Percentiles rank a stretch among this genome's conserved stretches.
phyloP scores from a whole-genome alignment of 208 protist species.

The Trypanosoma lewisi region DNA sequence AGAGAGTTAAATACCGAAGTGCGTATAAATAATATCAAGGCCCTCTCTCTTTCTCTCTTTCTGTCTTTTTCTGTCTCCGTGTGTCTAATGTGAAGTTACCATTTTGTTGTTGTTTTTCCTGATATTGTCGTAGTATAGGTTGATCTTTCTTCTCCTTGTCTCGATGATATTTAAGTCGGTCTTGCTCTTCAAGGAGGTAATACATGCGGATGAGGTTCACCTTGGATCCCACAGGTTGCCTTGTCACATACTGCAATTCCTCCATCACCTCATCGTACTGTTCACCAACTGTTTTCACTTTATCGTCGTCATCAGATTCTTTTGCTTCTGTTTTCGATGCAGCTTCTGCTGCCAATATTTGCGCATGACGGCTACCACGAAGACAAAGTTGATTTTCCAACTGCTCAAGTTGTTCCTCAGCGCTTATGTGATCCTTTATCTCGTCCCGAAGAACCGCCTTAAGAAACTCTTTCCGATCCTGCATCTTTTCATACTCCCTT shows the following conservation, averaged over 20 bases:
- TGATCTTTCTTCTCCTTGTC: slow-evolving; percentile 26
- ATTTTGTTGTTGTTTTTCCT: background rate
- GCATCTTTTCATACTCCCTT: slow-evolving; percentile 33
- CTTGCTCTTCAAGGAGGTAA: slow-evolving; percentile 73
- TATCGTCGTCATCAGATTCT: slow-evolving; percentile 26
- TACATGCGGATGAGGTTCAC: slow-evolving; percentile 73
- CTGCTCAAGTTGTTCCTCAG: slow-evolving; percentile 44
- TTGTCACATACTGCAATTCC: slow-evolving; percentile 59
- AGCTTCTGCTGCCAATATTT: slow-evolving; percentile 21
- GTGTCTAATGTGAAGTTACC: background rate
- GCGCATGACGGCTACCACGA: slow-evolving; percentile 54
- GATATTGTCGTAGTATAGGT: background rate
- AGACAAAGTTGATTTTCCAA: slow-evolving; percentile 52
- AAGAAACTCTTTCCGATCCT: slow-evolving; percentile 77
- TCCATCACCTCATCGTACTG: slow-evolving; percentile 74
- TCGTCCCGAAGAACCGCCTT: slow-evolving; percentile 70
- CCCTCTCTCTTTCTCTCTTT: no score
- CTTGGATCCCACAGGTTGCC: slow-evolving; percentile 76
- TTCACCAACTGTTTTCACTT: slow-evolving; percentile 46
- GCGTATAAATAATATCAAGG: no score
- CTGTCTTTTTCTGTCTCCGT: no score
- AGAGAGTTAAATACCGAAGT: no score
- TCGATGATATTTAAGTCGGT: slow-evolving; percentile 47
- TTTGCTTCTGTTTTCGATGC: slow-evolving; percentile 4
- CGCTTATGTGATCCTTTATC: slow-evolving; percentile 56